phyloP scores from a whole-genome alignment of 257 asterid species.

The Nicotiana benthamiana region DNA sequence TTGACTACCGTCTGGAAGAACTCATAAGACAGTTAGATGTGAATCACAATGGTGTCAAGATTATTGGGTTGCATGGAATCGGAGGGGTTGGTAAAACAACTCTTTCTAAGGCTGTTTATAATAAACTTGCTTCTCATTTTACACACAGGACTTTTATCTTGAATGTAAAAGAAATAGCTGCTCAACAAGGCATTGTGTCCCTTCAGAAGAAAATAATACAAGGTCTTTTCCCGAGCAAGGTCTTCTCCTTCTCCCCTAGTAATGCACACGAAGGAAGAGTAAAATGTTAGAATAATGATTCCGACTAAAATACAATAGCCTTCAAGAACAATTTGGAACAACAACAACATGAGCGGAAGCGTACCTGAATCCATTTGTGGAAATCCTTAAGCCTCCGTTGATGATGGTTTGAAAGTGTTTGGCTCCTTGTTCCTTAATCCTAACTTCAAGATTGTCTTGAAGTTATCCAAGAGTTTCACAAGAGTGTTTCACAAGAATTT shows the following conservation, averaged over 20 bases:
- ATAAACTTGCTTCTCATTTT: constrained; percentile 22
- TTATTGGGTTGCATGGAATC: constrained; percentile 24
- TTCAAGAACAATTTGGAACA: too few relatives aligned
- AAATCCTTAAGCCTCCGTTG: too few relatives aligned
- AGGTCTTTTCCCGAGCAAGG: not conserved
- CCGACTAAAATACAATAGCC: too few relatives aligned
- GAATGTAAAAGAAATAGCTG: constrained; percentile 18
- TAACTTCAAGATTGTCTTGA: too few relatives aligned
- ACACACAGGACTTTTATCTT: constrained; percentile 19
- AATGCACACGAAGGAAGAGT: not conserved
- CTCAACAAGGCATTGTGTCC: constrained; percentile 8
- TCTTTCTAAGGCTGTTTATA: constrained; percentile 26
- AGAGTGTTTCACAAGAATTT: too few relatives aligned
- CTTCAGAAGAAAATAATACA: constrained; percentile 20
- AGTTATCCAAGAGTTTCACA: too few relatives aligned
- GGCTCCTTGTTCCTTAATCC: too few relatives aligned
- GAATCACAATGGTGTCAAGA: constrained; percentile 1
- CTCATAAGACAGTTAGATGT: constrained; percentile 9
- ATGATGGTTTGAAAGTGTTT: too few relatives aligned
- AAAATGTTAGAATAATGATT: too few relatives aligned
- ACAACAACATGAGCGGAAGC: too few relatives aligned
- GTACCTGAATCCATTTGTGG: too few relatives aligned
- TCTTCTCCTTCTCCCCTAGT: not conserved
- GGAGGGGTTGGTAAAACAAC: constrained; percentile 31
- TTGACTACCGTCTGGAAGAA: constrained; percentile 9